phyloP scores from a whole-genome alignment of 1,139 yeast genomes.

The Geotrichum phurueaensis region DNA sequence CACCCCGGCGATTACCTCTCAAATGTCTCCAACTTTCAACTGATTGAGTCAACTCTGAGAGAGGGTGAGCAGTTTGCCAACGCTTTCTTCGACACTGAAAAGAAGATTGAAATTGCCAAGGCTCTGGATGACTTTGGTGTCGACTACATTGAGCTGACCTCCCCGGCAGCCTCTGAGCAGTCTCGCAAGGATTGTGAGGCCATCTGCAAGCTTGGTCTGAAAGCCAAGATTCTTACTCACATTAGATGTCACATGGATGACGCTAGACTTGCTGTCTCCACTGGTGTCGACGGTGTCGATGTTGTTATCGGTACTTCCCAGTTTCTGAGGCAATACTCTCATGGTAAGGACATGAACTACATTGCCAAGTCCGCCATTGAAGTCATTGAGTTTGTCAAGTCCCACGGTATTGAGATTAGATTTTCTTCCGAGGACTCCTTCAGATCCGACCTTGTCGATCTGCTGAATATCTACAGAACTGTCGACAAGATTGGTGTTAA shows the following conservation, averaged over 20 bases:
- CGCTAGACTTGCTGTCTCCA: conserved; percentile 92
- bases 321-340: conserved; percentile 88
- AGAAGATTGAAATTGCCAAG: conserved; percentile 95
- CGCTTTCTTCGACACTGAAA: conserved; percentile 90
- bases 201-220: conserved; percentile 91
- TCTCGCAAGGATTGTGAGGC: conserved; percentile 93
- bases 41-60: conserved; percentile 92
- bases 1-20: conserved; percentile 89
- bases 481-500: conserved; percentile 97
- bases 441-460: conserved; percentile 93
- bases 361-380: conserved; percentile 95
- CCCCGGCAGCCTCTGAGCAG: conserved; percentile 97
- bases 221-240: conserved; percentile 86
- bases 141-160: conserved; percentile 93
- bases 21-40: conserved; percentile 81
- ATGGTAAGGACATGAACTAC: conserved; percentile 98
- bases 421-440: conserved; percentile 96
- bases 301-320: conserved; percentile 97
- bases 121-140: conserved; percentile 97
- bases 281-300: conserved; percentile 98
- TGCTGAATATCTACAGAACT: conserved; percentile 90
- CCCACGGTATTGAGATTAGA: conserved; percentile 94
- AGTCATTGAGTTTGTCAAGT: conserved; percentile 95
- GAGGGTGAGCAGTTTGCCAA: conserved; percentile 99
- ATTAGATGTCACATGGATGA: conserved; percentile 99